phyloP scores from a whole-genome alignment of 2,329 filamentous ascomycete species.

The Ophiostoma sp. region DNA sequence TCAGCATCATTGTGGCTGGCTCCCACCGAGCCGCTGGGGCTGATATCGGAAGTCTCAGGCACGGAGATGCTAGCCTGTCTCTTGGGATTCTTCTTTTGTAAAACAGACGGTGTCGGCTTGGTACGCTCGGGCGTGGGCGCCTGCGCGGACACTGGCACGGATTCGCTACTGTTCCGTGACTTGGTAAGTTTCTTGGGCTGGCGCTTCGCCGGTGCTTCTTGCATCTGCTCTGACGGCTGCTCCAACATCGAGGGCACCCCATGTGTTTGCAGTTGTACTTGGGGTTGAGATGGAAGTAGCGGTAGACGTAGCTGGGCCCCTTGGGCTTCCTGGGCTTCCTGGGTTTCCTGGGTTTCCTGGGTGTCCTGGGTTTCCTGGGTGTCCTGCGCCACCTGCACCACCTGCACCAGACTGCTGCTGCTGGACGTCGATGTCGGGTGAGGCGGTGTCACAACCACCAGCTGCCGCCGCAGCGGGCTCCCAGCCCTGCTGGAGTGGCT shows the following conservation, averaged over 20 bases:
- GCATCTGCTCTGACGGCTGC: background rate
- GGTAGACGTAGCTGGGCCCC: background rate
- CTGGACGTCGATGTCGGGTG: background rate
- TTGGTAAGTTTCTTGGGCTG: conserved; percentile 41
- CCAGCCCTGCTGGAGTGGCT: background rate
- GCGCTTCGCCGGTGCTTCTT: conserved; percentile 29
- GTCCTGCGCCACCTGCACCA: background rate
- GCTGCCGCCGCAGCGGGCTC: conserved; percentile 5
- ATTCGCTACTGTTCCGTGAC: conserved; percentile 37
- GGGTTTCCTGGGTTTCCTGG: too few relatives aligned
- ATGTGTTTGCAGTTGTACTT: background rate
- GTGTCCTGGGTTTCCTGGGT: background rate
- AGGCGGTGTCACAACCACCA: background rate
- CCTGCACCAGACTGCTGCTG: background rate
- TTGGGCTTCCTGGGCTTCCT: background rate
- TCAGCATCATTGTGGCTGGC: too few relatives aligned
- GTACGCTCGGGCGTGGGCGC: background rate
- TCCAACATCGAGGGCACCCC: too few relatives aligned
- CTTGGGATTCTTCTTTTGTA: conserved; percentile 23
- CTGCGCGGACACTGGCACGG: background rate
- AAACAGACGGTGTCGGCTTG: conserved; percentile 19
- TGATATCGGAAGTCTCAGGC: background rate
- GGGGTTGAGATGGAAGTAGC: background rate
- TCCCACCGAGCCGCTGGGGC: background rate
- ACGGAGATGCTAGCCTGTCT: background rate